These are phyloP conservation scores for Saussurea involucrata DNA, from an alignment of 129 eudicot species.

Conservation along the genomic window DNA sequence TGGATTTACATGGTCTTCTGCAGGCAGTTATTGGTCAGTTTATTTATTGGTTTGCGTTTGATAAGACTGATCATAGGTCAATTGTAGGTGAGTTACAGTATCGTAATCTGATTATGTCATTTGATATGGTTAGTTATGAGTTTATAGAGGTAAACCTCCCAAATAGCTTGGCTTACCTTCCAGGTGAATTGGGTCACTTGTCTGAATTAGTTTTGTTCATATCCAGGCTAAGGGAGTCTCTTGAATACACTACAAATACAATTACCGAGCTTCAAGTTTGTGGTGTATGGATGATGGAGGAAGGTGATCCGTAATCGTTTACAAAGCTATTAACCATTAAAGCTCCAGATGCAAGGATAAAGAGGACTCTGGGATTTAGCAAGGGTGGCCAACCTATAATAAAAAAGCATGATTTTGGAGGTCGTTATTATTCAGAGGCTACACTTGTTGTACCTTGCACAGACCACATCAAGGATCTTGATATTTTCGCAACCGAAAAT, in stretches of 20 bases:
- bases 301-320: slow-evolving; percentile 17
- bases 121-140: slow-evolving; percentile 23
- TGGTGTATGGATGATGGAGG: slow-evolving; percentile 40
- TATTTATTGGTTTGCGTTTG: too few relatives aligned
- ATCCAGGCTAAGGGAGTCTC: slow-evolving; percentile 19
- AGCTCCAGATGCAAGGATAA: not conserved
- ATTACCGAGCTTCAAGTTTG: not conserved
- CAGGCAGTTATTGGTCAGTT: too few relatives aligned
- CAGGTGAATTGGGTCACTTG: not conserved
- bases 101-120: slow-evolving; percentile 31
- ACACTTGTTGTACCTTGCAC: too few relatives aligned
- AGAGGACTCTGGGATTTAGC: slow-evolving; percentile 24
- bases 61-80: too few relatives aligned
- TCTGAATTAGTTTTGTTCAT: slow-evolving; percentile 6
- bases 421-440: too few relatives aligned
- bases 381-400: slow-evolving; percentile 19
- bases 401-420: too few relatives aligned
- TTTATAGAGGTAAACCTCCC: slow-evolving; percentile 30
- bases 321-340: slow-evolving; percentile 17
- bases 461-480: too few relatives aligned
- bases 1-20: too few relatives aligned
- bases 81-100: too few relatives aligned
- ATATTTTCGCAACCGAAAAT: too few relatives aligned
- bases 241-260: not conserved
- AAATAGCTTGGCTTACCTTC: not conserved